Base-by-base conservation (phyloP, 164 flowering plant species). In the Magnolia changhungtana region DNA sequence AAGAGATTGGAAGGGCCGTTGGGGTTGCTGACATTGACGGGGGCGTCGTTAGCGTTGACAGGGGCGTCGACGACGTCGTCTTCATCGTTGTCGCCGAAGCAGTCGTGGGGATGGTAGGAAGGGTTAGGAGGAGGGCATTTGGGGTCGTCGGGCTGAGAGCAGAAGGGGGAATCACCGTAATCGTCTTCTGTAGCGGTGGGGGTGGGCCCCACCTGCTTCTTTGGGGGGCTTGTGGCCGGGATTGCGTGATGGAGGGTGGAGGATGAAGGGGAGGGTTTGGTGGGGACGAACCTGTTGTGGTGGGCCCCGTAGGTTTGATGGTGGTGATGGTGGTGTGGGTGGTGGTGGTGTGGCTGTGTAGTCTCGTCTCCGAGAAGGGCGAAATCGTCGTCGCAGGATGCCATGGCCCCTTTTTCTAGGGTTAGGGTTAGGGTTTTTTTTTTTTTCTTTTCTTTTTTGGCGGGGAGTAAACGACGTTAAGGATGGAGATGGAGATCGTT, bases 401-500 rank as follows among this genome's bases (percentile, higher is more conserved):
- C 86, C 86, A 84, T 83, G 68, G 50, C 73, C 71, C 20, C 64
- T 50, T 20, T 65, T 67, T 50, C 50, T 29, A 49, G 71, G 37
- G 61, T 68, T 71, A 69, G 72, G 65, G 67, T 52, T 80, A 81
- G 85, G 81, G 78, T 67, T 65, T 21, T 16, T 37, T 37, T 37
- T 37, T 37, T 37, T 37, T 37, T 37, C 1, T 37, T 37, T 37
- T 37, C 45, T 37, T 37, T 37, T 31, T 31, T 29, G 70, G 16
- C 72, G 67, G 77, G 63, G 74, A 74, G 79, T 10, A 81, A 87
- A 84, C 88, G 91, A 81, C 93, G 93, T 89, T 90, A 86, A 83
- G 51, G 65, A 24, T 4, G 18, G 74, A 71, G 37, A 61, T 63
- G 21, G 8, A 68, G 29, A 71, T 63, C 80, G 85, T 67, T 70